Evolutionary conservation across 495 filamentous ascomycete genomes (phyloP).

Genomic region (Mytilinidion resinicola): DNA sequence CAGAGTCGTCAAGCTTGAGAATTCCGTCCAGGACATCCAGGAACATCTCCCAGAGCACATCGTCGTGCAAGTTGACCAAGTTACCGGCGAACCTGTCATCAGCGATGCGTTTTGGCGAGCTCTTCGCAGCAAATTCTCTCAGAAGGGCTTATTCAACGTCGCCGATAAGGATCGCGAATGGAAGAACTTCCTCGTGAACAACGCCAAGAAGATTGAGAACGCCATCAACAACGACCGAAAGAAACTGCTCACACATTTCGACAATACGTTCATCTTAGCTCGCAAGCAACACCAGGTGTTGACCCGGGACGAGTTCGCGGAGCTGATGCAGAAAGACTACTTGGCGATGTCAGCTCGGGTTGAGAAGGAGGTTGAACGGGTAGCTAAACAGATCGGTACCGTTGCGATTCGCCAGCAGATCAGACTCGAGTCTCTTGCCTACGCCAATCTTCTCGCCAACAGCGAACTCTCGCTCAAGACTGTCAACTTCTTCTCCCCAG

Average conservation of each 20-base stretch:
- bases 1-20: background rate
- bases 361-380: conserved; percentile 4
- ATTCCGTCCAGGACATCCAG: conserved; percentile 18
- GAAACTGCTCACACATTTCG: background rate
- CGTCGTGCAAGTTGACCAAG: conserved; percentile 38
- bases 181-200: conserved; percentile 22
- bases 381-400: background rate
- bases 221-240: background rate
- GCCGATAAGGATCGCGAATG: conserved; percentile 2
- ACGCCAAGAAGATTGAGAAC: background rate
- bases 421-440: conserved; percentile 19
- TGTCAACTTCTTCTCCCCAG: conserved; percentile 35
- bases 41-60: conserved; percentile 35
- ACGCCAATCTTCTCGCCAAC: conserved; percentile 25
- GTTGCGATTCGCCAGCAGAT: conserved; percentile 4
- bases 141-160: conserved; percentile 21
- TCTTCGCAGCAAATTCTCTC: conserved; percentile 34
- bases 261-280: background rate
- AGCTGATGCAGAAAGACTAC: conserved; percentile 34
- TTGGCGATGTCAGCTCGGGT: conserved; percentile 23
- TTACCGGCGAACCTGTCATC: conserved; percentile 41
- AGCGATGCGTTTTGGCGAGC: conserved; percentile 52
- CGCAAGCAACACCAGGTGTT: conserved; percentile 14
- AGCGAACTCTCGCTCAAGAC: conserved; percentile 15
- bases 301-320: conserved; percentile 27